Evolutionary conservation across 768 basidiomycete genomes (phyloP).

Genomic region (Tricholoma terreum): DNA sequence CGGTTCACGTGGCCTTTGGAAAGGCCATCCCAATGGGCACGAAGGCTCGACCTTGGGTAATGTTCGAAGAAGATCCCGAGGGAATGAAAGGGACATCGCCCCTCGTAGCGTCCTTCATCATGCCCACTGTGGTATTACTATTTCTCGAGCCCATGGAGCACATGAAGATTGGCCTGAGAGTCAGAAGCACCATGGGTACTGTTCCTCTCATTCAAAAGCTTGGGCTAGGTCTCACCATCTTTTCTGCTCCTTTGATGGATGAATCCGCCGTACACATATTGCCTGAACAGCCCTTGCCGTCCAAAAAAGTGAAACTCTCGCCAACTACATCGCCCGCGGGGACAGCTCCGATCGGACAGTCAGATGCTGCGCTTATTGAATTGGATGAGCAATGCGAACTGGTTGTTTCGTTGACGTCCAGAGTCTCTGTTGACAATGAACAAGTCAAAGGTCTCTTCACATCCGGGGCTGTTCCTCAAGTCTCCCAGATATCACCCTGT

Average conservation of each 20-base stretch:
- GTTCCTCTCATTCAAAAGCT: conserved; percentile 15
- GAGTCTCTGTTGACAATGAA: conserved; percentile 14
- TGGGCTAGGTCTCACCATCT: conserved; percentile 25
- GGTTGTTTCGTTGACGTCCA: conserved; percentile 12
- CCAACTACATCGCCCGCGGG: neutral
- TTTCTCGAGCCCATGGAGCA: conserved; percentile 10
- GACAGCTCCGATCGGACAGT: conserved; percentile 17
- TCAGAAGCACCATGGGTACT: conserved; percentile 23
- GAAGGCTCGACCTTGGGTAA: conserved; percentile 9
- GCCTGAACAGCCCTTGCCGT: conserved; percentile 13
- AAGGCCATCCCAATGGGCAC: conserved; percentile 15
- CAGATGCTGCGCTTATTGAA: conserved; percentile 12
- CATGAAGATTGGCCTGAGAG: conserved; percentile 16
- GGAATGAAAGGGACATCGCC: conserved; percentile 24
- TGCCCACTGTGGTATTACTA: conserved; percentile 26
- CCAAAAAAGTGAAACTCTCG: neutral
- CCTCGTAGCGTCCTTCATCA: conserved; percentile 24
- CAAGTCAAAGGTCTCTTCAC: conserved; percentile 13
- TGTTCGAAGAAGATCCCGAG: conserved; percentile 20
- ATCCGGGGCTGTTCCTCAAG: conserved; percentile 14
- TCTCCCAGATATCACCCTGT: conserved; percentile 6
- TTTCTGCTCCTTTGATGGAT: conserved; percentile 26
- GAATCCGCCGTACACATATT: conserved; percentile 24
- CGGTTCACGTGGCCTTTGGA: conserved; percentile 23
- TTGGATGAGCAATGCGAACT: conserved; percentile 27